These are phyloP conservation scores for Macadamia tetraphylla DNA, from an alignment of 164 flowering plant species.

Conservation along the genomic window DNA sequence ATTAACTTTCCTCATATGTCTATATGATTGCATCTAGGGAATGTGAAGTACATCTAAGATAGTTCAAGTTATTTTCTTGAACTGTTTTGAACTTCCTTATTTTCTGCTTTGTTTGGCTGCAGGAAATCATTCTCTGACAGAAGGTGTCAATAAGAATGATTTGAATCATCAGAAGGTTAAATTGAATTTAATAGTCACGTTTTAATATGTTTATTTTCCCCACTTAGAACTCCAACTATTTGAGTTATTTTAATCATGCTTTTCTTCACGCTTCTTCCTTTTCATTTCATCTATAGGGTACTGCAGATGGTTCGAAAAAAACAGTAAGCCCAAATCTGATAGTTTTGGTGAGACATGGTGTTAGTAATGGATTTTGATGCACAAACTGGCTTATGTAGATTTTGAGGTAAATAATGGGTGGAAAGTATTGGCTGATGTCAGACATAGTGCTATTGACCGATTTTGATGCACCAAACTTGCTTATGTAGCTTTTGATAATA, in stretches of 20 bases:
- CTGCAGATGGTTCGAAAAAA: constrained; percentile 17
- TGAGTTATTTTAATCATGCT: neutral
- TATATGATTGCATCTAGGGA: too few species aligned
- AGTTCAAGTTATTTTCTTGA: neutral
- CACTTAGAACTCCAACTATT: neutral
- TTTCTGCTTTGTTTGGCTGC: constrained; percentile 5
- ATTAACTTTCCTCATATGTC: too few species aligned
- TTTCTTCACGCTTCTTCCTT: neutral
- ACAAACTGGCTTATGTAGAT: neutral
- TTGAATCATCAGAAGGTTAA: constrained; percentile 24
- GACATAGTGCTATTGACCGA: neutral
- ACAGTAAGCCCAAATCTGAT: constrained; percentile 24
- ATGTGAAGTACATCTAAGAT: too few species aligned
- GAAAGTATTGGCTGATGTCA: constrained; percentile 57
- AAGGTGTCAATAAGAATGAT: constrained; percentile 11
- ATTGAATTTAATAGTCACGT: too few species aligned
- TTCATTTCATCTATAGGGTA: constrained; percentile 24
- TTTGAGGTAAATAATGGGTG: constrained; percentile 28
- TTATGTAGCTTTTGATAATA: neutral
- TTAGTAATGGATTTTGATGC: neutral
- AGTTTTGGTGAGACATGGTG: constrained; percentile 31
- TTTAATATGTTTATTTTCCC: neutral
- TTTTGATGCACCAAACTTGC: neutral
- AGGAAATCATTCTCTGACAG: constrained; percentile 22
- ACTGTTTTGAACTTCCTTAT: neutral